Evolutionary conservation across 202 grass and related monocot species (phyloP), one percentile per base, ranked within the genome.

Genomic region (Panicum virgatum): DNA sequence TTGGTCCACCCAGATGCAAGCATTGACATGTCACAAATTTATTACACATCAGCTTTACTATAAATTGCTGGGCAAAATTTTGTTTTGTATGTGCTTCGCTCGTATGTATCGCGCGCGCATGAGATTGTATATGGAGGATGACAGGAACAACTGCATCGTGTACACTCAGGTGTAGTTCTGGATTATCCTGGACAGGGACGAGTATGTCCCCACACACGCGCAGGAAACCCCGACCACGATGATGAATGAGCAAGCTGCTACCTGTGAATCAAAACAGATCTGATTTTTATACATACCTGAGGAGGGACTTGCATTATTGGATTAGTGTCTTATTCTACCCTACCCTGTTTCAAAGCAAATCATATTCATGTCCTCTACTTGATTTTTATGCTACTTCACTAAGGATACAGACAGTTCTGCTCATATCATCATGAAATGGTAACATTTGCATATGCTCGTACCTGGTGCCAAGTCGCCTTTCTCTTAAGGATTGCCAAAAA

Each of bases 391-490:
- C 1, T 68, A 75, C 47, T 80, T 75, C n/a, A 81, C 18, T 12
- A 14, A 59, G 16, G 26, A 75, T 47, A 48, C 23, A 5, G 34
- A 80, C 50, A 73, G 58, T 66, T 80, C 26, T 53, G 22, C 39
- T 18, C 26, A 54, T 27, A 16, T 86, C 32, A 27, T 77, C 5
- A 22, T 25, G 25, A 65, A 85, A 14, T 38, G 15, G 8, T 66
- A 69, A 69, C 12, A 71, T 75, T 22, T 57, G n/a, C 25, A 57
- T 57, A 72, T 75, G 37, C 27, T 62, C 29, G 12, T 90, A 97
- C 94, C 89, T 97, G 91, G 79, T 82, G 58, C 89, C 91, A 91
- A 65, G 82, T 82, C 62, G 86, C 89, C 71, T 94, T 92, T 38
- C 60, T 27, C 85, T 70, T 90, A 2, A 97, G 59, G 52, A 97